Evolutionary conservation across 169 alveolate genomes (phyloP), one percentile per base, ranked within the genome.

Genomic region (Cryptosporidium tyzzeri): DNA sequence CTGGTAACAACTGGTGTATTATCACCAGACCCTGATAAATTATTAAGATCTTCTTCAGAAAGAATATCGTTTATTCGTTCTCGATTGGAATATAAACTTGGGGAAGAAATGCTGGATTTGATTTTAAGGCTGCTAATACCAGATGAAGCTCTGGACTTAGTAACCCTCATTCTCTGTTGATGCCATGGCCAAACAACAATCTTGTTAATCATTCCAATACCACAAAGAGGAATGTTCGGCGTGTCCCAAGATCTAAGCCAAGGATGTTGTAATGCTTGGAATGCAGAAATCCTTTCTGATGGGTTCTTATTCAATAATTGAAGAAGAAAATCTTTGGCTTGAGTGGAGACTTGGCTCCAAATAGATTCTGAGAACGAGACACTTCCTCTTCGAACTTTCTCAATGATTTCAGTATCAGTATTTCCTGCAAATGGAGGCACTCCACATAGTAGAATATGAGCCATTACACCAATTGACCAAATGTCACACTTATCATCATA

Each of bases 381-480:
- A n/a, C 84, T 62, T 18, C 85, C 85, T 53, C 67, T 39, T 50
- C 74, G 69, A 23, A 85, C 86, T 33, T 69, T 71, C 35, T 85
- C 86, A 67, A 85, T 71, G 10, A 85, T 71, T 44, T 70, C 91
- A 21, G 45, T 41, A 39, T 71, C 85, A 6, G 86, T 71, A 16
- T 71, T 71, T 39, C 86, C 86, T 8, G 74, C 10, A 92, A 95
- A 95, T 10, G 97, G 97, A 31, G 96, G 96, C 26, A 86, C 93
- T n/a, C 98, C 98, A 53, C 97, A 95, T 18, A 97, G 93, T 70
- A 97, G 93, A 93, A 96, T 96, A 85, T 94, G 96, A 69, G 96
- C 94, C 51, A 97, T 96, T 10, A 96, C 98, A 6, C 99, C 99
- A 35, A 96, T 94, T 51, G 97, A 94, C 99, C 98, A 96, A 65